Evolutionary conservation across 2,329 filamentous ascomycete species (phyloP), one percentile per base, ranked within the genome.

Genomic region (Neoscytalidium dimidiatum): DNA sequence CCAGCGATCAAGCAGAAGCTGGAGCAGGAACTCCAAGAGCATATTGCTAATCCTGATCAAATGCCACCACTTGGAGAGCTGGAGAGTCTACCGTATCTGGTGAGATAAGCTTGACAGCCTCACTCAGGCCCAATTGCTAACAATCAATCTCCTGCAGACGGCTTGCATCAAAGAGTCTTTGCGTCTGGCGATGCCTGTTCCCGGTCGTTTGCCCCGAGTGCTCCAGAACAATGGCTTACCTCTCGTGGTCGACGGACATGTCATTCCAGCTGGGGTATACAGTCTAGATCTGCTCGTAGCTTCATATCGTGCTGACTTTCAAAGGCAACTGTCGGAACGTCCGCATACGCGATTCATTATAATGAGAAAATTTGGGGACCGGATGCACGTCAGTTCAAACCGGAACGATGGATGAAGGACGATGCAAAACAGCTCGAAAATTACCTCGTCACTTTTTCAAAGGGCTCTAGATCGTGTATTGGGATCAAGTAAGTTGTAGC

Each of bases 371-470:
- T 73, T 51, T 74, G 71, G 72, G 71, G 72, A 4, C 3, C 35
- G 2, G 70, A 72, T 41, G 69, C 71, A 2, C 72, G 78, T 13
- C 67, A 73, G 3, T 82, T 81, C 67, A 73, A 68, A 7, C 80
- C 80, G 1, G 69, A 69, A 7, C 75, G 80, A 14, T 82, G 80
- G 78, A 28, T 53, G n/a, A 11, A 11, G 8, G 49, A 21, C 2
- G 19, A 53, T 11, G 49, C 49, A 17, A 53, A 53, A 5, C 49
- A 31, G 14, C 19, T 53, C 9, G 49, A 33, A 4, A 53, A 35
- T 31, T 53, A 53, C 11, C 28, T 53, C 0, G 49, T 33, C 13
- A 1, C 49, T 0, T 35, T 53, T n/a, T 33, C 28, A 14, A 53
- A 53, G 19, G 49, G 49, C 5, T 35, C 49, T 0, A 35, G 29